These are phyloP conservation scores for Xylariaceae sp. DNA, from an alignment of 2,329 filamentous ascomycete genomes.

Conservation along the genomic window DNA sequence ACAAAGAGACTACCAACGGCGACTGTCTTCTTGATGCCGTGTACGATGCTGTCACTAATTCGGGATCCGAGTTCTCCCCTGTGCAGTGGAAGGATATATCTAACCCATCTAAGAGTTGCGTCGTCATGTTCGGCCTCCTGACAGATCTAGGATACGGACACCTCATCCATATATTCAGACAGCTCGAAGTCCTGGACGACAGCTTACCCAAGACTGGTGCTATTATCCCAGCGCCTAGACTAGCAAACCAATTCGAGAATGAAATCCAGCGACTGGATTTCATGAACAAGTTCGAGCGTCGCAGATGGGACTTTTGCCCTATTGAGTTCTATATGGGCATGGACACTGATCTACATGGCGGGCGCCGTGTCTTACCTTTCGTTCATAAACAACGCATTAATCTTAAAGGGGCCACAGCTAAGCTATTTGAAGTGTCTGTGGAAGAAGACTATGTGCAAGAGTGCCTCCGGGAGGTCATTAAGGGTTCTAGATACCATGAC, in stretches of 20 bases:
- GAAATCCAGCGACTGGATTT: background rate
- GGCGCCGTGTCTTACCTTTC: slow-evolving; percentile 24
- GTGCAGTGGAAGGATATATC: slow-evolving; percentile 7
- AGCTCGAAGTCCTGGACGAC: background rate
- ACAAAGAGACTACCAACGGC: background rate
- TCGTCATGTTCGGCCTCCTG: slow-evolving; percentile 9
- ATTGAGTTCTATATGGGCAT: background rate
- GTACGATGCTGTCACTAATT: background rate
- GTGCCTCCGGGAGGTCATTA: background rate
- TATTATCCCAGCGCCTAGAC: background rate
- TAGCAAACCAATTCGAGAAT: background rate
- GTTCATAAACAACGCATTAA: slow-evolving; percentile 16
- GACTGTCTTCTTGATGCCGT: slow-evolving; percentile 8
- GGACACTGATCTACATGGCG: background rate
- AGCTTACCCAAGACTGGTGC: background rate
- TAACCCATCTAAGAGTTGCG: background rate
- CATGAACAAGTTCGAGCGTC: slow-evolving; percentile 1
- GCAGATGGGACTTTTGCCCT: slow-evolving; percentile 8
- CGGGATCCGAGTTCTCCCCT: background rate
- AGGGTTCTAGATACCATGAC: slow-evolving; percentile 14
- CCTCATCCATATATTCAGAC: slow-evolving; percentile 1
- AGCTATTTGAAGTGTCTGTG: slow-evolving; percentile 23
- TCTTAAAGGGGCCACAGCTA: slow-evolving; percentile 24
- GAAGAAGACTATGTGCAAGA: slow-evolving; percentile 21
- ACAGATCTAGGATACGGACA: slow-evolving; percentile 5